A percentile compares a stretch with the other conserved stretches of the same genome.
Conservation (phyloP, 371 early-diverging fungal genomes). For the Gilbertella persicaria region DNA sequence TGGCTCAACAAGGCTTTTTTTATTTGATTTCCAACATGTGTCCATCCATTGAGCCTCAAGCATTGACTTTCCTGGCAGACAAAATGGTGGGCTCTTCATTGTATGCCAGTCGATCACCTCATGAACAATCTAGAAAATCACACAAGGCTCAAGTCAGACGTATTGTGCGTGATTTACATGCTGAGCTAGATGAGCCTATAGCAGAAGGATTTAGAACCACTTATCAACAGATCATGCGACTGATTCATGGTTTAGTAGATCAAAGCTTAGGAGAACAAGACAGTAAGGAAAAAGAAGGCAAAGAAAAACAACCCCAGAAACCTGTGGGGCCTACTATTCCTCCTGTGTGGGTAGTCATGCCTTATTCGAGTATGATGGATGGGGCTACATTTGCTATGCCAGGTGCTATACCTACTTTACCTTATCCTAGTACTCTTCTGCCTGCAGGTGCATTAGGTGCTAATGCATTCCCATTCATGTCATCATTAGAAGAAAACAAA, state of each 20-base stretch:
- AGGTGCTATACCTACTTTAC: neutral
- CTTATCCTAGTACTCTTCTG: neutral
- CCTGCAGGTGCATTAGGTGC: neutral
- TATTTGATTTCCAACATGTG: conserved; percentile 1
- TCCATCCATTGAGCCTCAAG: conserved; percentile 17
- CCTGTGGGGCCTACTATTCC: neutral
- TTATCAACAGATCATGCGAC: conserved; percentile 7
- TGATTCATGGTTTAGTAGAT: neutral
- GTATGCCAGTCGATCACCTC: neutral
- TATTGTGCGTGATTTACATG: neutral
- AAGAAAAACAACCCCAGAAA: neutral
- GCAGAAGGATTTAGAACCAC: conserved; percentile 21
- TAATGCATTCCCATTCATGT: neutral
- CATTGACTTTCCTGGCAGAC: conserved; percentile 15
- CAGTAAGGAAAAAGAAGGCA: neutral
- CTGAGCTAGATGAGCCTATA: conserved; percentile 4
- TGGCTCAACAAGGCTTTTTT: conserved; percentile 25
- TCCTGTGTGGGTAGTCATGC: conserved; percentile 22
- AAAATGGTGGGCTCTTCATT: conserved; percentile 9
- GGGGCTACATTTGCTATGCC: neutral
- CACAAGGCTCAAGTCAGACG: neutral
- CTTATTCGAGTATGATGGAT: conserved; percentile 19
- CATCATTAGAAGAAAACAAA: neutral
- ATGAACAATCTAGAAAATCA: neutral
- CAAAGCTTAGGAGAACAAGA: neutral